Conservation (phyloP, 345 rosid species). For the Schrenkiella parvula region DNA sequence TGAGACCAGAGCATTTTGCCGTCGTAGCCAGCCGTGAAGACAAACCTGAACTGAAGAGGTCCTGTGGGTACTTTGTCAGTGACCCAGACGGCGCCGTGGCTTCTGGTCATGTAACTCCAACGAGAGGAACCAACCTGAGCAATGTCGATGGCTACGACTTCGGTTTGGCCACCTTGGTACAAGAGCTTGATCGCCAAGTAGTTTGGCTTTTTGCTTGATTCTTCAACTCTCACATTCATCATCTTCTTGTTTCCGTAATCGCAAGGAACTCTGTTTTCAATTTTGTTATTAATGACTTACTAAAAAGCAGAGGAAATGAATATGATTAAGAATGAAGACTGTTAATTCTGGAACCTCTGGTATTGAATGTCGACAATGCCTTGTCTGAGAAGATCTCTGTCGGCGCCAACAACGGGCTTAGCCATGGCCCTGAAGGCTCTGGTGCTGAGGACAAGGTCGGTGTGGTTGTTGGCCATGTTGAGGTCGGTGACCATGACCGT, state of each 20-base stretch:
- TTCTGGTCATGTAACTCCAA: slow-evolving; percentile 71
- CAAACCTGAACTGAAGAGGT: slow-evolving; percentile 69
- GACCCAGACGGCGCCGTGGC: slow-evolving; percentile 77
- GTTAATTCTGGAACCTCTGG: slow-evolving; percentile 69
- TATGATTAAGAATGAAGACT: neutral
- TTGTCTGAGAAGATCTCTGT: slow-evolving; percentile 44
- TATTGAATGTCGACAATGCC: slow-evolving; percentile 70
- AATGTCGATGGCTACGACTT: slow-evolving; percentile 68
- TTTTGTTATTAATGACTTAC: neutral
- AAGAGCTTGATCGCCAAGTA: slow-evolving; percentile 69
- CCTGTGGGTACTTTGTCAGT: slow-evolving; percentile 67
- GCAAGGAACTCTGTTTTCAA: slow-evolving; percentile 68
- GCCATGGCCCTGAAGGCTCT: slow-evolving; percentile 87
- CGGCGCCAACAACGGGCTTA: slow-evolving; percentile 39
- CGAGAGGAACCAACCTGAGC: slow-evolving; percentile 66
- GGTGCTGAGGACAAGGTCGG: slow-evolving; percentile 79
- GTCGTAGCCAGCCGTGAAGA: slow-evolving; percentile 75
- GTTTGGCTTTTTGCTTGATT: slow-evolving; percentile 70
- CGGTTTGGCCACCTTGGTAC: slow-evolving; percentile 96
- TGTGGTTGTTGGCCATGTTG: slow-evolving; percentile 46
- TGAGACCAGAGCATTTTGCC: slow-evolving; percentile 79
- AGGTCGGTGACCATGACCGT: slow-evolving; percentile 68
- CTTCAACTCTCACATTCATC: slow-evolving; percentile 84
- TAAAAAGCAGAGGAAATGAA: neutral
- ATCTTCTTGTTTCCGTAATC: slow-evolving; percentile 58